Percentiles rank a stretch among this genome's conserved stretches.
Conservation (phyloP, 345 rosid genomes). For the Salix udensis region DNA sequence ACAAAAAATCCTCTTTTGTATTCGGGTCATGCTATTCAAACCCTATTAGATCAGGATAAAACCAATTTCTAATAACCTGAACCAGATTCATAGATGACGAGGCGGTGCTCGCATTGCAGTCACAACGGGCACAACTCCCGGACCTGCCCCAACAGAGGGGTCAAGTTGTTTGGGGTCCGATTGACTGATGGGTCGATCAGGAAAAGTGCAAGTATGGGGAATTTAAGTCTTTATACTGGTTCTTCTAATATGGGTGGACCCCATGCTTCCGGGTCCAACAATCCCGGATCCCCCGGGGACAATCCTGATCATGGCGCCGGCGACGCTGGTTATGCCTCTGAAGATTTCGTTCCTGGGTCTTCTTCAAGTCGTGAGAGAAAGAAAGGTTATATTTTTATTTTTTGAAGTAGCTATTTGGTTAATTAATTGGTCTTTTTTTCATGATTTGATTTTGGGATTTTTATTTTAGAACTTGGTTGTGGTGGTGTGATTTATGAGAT, state of each 20-base stretch:
- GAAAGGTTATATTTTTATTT: constrained; percentile 50
- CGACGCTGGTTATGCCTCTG: constrained; percentile 86
- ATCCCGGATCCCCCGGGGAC: constrained; percentile 62
- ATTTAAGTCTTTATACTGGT: constrained; percentile 27
- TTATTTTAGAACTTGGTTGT: not conserved
- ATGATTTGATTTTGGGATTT: not conserved
- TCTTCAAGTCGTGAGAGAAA: constrained; percentile 90
- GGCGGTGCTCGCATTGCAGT: constrained; percentile 41
- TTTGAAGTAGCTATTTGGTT: not conserved
- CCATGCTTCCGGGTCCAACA: constrained; percentile 34
- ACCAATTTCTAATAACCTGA: constrained; percentile 1
- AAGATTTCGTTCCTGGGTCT: constrained; percentile 91
- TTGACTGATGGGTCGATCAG: constrained; percentile 48
- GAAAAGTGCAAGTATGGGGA: constrained; percentile 37
- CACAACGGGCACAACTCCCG: constrained; percentile 38
- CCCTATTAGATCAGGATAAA: constrained; percentile 4
- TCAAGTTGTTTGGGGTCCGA: constrained; percentile 36
- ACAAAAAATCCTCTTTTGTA: not conserved
- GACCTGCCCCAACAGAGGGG: constrained; percentile 35
- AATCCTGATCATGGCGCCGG: constrained; percentile 54
- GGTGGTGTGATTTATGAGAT: not conserved
- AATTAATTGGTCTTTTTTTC: not conserved
- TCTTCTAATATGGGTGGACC: constrained; percentile 15
- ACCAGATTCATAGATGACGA: constrained; percentile 18
- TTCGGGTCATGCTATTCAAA: constrained; percentile 18